Evolutionary conservation across 176 grass and related monocot genomes (phyloP), one percentile per base, ranked within the genome.

Genomic region (Metroxylon sagu): DNA sequence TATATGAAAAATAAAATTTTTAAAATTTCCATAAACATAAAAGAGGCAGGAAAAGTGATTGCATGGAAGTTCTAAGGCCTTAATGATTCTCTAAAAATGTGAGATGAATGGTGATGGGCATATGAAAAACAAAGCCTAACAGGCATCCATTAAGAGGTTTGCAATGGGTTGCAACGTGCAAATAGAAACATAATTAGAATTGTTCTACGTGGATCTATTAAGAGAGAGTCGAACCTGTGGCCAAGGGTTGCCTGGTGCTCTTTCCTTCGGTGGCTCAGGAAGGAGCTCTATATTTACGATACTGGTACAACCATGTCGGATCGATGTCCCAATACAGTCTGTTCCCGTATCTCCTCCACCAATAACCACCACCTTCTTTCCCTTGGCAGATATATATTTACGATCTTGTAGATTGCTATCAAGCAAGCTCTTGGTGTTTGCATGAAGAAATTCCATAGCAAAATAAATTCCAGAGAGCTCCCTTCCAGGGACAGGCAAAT

Each of bases 351-450:
- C 94, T 60, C 94, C 88, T 64, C 94, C 94, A 70, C 94, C 94
- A 30, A 98, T 98, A 56, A 98, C 94, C n/a, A 93, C 85, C 55
- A 99, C 94, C 65, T 93, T 99, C 75, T 93, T 83, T n/a, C 94
- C 94, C 51, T 83, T 19, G 64, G 94, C 94, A n/a, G 84, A 88
- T 60, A 98, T 89, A 77, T 99, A 99, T 62, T 80, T 93, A 73
- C 88, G 82, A 68, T 99, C 88, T 69, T 89, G 74, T 60, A 93
- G 74, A 68, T 99, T 93, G 67, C 94, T 99, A 66, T 99, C 94
- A 21, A 99, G 82, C 59, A 99, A 83, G 64, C 94, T 99, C 76
- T 99, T 99, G 18, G 94, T 99, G 76, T 93, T 93, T 50, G 85
- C 84, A 49, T 83, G 88, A 26, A 99, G 94, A 85, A 99, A 99